These are phyloP conservation scores for Physaria fendleri DNA, from an alignment of 345 rosid species.

Conservation along the genomic window DNA sequence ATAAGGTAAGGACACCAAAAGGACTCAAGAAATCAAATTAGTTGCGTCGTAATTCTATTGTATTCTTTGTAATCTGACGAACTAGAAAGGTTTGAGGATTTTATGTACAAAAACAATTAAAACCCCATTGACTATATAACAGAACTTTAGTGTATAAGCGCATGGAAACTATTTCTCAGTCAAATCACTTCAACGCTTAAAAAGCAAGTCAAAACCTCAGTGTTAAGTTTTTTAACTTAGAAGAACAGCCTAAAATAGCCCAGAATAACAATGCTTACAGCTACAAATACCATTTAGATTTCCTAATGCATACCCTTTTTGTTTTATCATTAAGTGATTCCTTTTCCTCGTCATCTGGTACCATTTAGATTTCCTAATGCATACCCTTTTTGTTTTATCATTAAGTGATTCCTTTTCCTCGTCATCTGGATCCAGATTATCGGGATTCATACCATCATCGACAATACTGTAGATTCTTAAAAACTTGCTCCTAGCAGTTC, in stretches of 20 bases:
- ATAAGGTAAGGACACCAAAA: background rate
- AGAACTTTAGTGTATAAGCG: background rate
- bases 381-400: conserved; percentile 29
- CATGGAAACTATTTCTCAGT: background rate
- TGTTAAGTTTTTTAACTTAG: too few relatives aligned
- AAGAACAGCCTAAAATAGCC: background rate
- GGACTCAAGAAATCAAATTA: background rate
- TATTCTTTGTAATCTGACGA: background rate
- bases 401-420: conserved; percentile 32
- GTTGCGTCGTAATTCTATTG: background rate
- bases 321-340: conserved; percentile 28
- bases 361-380: background rate
- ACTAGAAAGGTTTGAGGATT: background rate
- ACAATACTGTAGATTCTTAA: conserved; percentile 39
- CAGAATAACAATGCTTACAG: background rate
- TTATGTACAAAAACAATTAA: background rate
- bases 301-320: conserved; percentile 22
- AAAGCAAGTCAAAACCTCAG: background rate
- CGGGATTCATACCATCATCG: conserved; percentile 46
- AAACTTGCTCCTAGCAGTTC: conserved; percentile 28
- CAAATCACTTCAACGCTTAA: background rate
- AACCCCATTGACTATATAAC: background rate
- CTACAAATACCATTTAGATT: too few relatives aligned
- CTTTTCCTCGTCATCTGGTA: conserved; percentile 34
- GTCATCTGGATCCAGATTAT: conserved; percentile 37